Conservation (phyloP, 2,329 filamentous ascomycete genomes). For the Microcyclospora tardicrescens region DNA sequence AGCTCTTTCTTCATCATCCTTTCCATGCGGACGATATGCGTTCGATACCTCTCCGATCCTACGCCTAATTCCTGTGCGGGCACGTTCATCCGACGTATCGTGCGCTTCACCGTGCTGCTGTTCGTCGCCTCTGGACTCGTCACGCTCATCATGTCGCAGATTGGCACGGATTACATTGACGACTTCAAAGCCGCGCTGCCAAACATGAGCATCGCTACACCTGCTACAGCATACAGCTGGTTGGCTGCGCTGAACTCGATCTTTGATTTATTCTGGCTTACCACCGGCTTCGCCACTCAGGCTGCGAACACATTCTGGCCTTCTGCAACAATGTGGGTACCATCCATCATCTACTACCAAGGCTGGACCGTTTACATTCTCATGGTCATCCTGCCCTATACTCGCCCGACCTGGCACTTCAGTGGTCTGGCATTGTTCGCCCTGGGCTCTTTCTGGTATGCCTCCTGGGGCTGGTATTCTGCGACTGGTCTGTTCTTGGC, state of each 20-base stretch:
- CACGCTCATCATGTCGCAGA: constrained; percentile 23
- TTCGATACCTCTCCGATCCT: constrained; percentile 29
- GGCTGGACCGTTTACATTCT: constrained; percentile 37
- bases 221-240: constrained; percentile 23
- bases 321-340: constrained; percentile 31
- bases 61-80: constrained; percentile 25
- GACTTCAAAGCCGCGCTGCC: constrained; percentile 25
- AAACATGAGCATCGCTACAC: constrained; percentile 24
- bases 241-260: constrained; percentile 34
- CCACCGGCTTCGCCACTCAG: constrained; percentile 24
- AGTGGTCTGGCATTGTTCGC: constrained; percentile 17
- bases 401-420: constrained; percentile 28
- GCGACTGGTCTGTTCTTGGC: constrained; percentile 15
- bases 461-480: constrained; percentile 19
- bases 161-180: constrained; percentile 23
- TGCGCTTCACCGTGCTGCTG: constrained; percentile 31
- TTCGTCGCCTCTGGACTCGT: constrained; percentile 28
- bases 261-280: constrained; percentile 35
- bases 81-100: constrained; percentile 28
- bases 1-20: constrained; percentile 35
- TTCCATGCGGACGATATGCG: constrained; percentile 30
- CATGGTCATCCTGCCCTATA: constrained; percentile 35
- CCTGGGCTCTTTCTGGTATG: constrained; percentile 17
- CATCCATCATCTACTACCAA: constrained; percentile 32
- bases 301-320: constrained; percentile 32